Percentiles rank a stretch among this genome's conserved stretches.
These are phyloP conservation scores for Hypoxylon cercidicola DNA, from an alignment of 495 filamentous ascomycete genomes.

Conservation along the genomic window DNA sequence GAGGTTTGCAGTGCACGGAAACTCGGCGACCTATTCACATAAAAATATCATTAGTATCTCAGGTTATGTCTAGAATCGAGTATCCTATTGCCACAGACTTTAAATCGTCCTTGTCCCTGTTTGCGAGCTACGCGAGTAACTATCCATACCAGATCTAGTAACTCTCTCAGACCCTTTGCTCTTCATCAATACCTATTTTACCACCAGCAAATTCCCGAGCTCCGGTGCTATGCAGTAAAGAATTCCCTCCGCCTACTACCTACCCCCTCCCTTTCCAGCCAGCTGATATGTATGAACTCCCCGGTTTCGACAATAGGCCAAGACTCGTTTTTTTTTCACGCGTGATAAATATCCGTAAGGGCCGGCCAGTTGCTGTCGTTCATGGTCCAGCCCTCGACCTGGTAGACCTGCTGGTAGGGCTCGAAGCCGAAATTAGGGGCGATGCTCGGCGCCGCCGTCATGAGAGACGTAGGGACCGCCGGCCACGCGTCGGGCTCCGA, in stretches of 20 bases:
- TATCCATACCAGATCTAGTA: neutral
- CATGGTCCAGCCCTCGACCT: constrained; percentile 30
- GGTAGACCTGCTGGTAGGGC: constrained; percentile 36
- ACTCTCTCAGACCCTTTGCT: neutral
- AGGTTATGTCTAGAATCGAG: constrained; percentile 2
- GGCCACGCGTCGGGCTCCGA: constrained; percentile 36
- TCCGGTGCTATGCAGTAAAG: constrained; percentile 27
- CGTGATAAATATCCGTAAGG: constrained; percentile 38
- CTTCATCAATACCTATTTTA: neutral
- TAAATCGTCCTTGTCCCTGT: constrained; percentile 3
- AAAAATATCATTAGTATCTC: neutral
- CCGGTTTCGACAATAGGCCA: constrained; percentile 5
- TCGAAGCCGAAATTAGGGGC: constrained; percentile 25
- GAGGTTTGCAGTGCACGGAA: neutral
- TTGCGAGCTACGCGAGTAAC: constrained; percentile 4
- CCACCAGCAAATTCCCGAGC: constrained; percentile 20
- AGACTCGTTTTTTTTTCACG: constrained; percentile 20
- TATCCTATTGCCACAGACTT: neutral
- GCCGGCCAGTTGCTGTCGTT: constrained; percentile 31
- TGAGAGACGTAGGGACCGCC: constrained; percentile 22
- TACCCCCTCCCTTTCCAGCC: neutral
- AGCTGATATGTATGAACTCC: constrained; percentile 6
- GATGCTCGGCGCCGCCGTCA: constrained; percentile 25
- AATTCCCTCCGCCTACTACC: neutral
- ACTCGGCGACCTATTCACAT: neutral